Conservation (phyloP, 345 rosid species). For the Linum usitatissimum region DNA sequence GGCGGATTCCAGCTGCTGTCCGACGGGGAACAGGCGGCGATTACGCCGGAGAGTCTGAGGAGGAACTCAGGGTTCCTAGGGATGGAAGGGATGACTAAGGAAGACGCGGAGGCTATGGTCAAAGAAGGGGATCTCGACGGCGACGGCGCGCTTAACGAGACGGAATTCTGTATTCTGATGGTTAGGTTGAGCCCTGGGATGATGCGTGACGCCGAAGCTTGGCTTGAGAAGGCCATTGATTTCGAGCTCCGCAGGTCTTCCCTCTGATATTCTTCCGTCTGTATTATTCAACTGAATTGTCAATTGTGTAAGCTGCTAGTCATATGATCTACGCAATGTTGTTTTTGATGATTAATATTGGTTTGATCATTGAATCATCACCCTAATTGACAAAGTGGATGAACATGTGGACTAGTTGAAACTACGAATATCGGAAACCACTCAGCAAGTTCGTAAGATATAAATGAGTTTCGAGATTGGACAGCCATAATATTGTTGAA, state of each 20-base stretch:
- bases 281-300: neutral
- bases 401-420: too few species aligned
- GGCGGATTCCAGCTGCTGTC: slow-evolving; percentile 71
- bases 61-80: slow-evolving; percentile 57
- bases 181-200: slow-evolving; percentile 79
- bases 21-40: slow-evolving; percentile 43
- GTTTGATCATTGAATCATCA: neutral
- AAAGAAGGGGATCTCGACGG: slow-evolving; percentile 78
- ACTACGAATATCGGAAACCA: too few species aligned
- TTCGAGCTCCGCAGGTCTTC: slow-evolving; percentile 36
- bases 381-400: too few species aligned
- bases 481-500: too few species aligned
- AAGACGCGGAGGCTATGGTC: slow-evolving; percentile 65
- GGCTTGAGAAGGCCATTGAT: slow-evolving; percentile 64
- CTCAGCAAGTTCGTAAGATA: too few species aligned
- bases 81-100: slow-evolving; percentile 63
- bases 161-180: slow-evolving; percentile 80
- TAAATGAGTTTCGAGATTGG: too few species aligned
- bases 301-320: too few species aligned
- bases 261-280: neutral
- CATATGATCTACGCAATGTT: too few species aligned
- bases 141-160: slow-evolving; percentile 67
- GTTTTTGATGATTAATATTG: too few species aligned
- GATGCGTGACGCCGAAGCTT: slow-evolving; percentile 69
- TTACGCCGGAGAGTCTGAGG: slow-evolving; percentile 59